phyloP scores from a whole-genome alignment of 2,329 filamentous ascomycete species.

The Hirsutella thompsonii region DNA sequence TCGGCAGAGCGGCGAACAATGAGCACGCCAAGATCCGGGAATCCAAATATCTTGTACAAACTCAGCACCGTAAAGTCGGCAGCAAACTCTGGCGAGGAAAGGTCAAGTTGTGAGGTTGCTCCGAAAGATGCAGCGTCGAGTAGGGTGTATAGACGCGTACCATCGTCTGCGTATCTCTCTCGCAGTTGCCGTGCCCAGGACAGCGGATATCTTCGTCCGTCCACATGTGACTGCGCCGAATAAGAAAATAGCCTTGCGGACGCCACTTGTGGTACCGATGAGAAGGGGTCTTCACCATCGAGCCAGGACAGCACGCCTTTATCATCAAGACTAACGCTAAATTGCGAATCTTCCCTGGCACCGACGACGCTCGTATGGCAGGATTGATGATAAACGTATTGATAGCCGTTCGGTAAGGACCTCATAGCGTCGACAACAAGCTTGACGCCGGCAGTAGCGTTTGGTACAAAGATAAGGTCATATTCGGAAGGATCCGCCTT shows the following conservation, averaged over 20 bases:
- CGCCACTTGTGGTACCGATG: conserved; percentile 7
- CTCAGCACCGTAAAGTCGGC: conserved; percentile 83
- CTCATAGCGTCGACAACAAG: conserved; percentile 69
- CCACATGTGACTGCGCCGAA: conserved; percentile 88
- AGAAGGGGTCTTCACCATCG: conserved; percentile 19
- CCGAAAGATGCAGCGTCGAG: conserved; percentile 75
- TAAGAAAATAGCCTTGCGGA: conserved; percentile 55
- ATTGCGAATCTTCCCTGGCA: conserved; percentile 55
- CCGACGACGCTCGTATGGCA: conserved; percentile 83
- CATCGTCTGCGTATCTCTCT: conserved; percentile 6
- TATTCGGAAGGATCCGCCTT: conserved; percentile 70
- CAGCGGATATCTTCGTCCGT: conserved; percentile 62
- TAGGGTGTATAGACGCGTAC: conserved; percentile 45
- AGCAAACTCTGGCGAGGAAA: conserved; percentile 45
- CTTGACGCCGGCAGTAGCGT: conserved; percentile 85
- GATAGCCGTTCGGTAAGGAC: conserved; percentile 55
- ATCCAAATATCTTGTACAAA: conserved; percentile 97
- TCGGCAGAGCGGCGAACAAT: conserved; percentile 65
- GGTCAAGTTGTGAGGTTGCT: conserved; percentile 63
- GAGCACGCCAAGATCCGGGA: conserved; percentile 78
- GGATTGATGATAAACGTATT: conserved; percentile 72
- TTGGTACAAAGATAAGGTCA: conserved; percentile 82
- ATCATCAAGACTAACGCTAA: conserved; percentile 56
- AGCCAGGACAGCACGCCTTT: conserved; percentile 54
- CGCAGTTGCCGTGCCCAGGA: conserved; percentile 48